Conservation (phyloP, 2,329 filamentous ascomycete genomes). For the Didymella sp. region DNA sequence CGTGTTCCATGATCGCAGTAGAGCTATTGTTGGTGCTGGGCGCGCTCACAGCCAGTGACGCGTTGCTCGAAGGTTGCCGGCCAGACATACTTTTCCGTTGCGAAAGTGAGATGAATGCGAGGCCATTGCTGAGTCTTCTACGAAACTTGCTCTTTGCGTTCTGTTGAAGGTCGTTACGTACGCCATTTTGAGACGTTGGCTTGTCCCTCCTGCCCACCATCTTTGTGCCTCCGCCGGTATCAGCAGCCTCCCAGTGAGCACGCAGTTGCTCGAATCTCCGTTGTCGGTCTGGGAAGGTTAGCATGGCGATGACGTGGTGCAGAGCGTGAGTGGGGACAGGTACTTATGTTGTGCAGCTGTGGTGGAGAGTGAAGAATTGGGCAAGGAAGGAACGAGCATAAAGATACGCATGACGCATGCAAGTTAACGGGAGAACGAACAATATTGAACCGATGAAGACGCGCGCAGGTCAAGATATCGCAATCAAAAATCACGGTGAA, state of each 20-base stretch:
- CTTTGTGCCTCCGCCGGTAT: slow-evolving; percentile 18
- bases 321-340: slow-evolving; percentile 10
- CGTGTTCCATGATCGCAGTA: slow-evolving; percentile 4
- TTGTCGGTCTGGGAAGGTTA: slow-evolving; percentile 42
- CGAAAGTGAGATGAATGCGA: slow-evolving; percentile 44
- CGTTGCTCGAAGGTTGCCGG: slow-evolving; percentile 19
- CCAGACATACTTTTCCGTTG: slow-evolving; percentile 37
- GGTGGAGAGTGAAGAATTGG: slow-evolving; percentile 19
- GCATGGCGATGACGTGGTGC: slow-evolving; percentile 38
- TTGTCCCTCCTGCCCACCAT: slow-evolving; percentile 43
- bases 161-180: slow-evolving; percentile 13
- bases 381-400: slow-evolving; percentile 26
- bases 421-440: not conserved
- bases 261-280: slow-evolving; percentile 43
- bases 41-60: slow-evolving; percentile 21
- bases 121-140: slow-evolving; percentile 43
- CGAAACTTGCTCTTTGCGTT: slow-evolving; percentile 38
- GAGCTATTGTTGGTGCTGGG: slow-evolving; percentile 17
- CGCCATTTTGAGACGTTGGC: slow-evolving; percentile 21
- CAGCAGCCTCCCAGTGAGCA: slow-evolving; percentile 44
- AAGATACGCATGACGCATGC: not conserved
- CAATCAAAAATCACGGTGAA: not conserved
- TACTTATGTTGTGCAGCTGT: slow-evolving; percentile 25
- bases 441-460: not conserved
- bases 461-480: not conserved